A percentile compares a stretch with the other conserved stretches of the same genome.
Conservation (phyloP, 352 stramenopile species). For the Pythium angustatum region DNA sequence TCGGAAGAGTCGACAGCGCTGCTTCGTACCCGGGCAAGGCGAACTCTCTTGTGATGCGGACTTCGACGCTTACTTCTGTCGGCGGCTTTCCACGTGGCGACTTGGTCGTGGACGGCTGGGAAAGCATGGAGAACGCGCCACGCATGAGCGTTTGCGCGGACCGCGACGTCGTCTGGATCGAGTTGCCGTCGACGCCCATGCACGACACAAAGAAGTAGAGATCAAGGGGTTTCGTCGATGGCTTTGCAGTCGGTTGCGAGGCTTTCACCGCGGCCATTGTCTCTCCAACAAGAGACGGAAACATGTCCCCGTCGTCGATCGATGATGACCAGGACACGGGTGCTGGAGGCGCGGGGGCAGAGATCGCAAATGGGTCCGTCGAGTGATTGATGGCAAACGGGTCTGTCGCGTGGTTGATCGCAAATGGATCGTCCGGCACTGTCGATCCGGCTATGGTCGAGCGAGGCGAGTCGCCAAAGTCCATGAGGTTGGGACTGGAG, state of each 20-base stretch:
- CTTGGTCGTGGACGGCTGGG: constrained; percentile 43
- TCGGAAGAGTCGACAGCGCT: not conserved
- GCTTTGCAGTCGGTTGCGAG: not conserved
- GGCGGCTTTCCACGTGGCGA: constrained; percentile 49
- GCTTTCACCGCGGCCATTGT: not conserved
- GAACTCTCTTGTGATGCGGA: constrained; percentile 58
- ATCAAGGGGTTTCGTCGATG: constrained; percentile 11
- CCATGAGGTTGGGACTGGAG: constrained; percentile 34
- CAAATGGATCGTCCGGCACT: constrained; percentile 24
- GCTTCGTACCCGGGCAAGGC: constrained; percentile 31
- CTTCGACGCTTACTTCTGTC: constrained; percentile 71
- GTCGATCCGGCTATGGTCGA: not conserved
- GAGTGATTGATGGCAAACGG: constrained; percentile 10
- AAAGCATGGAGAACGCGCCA: constrained; percentile 73
- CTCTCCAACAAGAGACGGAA: constrained; percentile 9
- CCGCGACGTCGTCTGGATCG: constrained; percentile 43
- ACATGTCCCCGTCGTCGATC: constrained; percentile 4
- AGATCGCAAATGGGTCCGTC: constrained; percentile 27
- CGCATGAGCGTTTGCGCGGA: constrained; percentile 75
- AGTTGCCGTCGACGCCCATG: constrained; percentile 55
- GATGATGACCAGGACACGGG: not conserved
- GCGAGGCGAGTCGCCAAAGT: constrained; percentile 32
- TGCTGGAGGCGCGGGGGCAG: not conserved
- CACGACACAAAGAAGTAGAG: constrained; percentile 81
- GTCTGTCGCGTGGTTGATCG: not conserved